phyloP scores from a whole-genome alignment of 148 eudicot species.

The Mesembryanthemum crystallinum region DNA sequence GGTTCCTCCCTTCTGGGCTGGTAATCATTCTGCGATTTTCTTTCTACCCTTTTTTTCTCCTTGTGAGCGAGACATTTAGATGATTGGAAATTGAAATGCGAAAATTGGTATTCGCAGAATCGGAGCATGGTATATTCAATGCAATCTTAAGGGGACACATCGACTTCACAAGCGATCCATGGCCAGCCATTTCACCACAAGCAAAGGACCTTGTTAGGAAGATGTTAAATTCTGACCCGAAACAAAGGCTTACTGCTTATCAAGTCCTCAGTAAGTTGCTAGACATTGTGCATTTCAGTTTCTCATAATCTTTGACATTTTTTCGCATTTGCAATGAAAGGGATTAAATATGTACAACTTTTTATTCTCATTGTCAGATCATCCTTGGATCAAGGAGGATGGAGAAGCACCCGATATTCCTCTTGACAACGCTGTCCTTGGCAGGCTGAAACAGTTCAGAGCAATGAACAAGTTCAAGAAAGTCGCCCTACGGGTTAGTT shows the following conservation, averaged over 20 bases:
- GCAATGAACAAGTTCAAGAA: constrained; percentile 94
- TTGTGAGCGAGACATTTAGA: neutral
- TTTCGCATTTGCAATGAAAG: neutral
- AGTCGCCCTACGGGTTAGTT: constrained; percentile 70
- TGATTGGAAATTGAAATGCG: neutral
- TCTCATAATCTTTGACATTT: neutral
- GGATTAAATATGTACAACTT: neutral
- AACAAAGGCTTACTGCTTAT: constrained; percentile 78
- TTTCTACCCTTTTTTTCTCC: neutral
- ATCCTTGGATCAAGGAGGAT: constrained; percentile 89
- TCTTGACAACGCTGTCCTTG: constrained; percentile 76
- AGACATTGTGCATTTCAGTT: neutral
- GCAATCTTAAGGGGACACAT: constrained; percentile 81
- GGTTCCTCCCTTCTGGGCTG: constrained; percentile 72
- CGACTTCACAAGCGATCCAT: constrained; percentile 86
- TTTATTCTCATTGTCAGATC: constrained; percentile 38
- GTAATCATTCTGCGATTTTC: constrained; percentile 20
- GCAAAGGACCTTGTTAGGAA: constrained; percentile 93
- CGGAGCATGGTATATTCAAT: constrained; percentile 95
- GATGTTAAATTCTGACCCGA: constrained; percentile 85
- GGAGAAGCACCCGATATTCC: constrained; percentile 67
- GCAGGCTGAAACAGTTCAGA: constrained; percentile 69
- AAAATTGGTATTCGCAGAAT: constrained; percentile 45
- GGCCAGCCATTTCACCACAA: constrained; percentile 83
- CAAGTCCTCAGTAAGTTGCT: constrained; percentile 76